A percentile compares a stretch with the other conserved stretches of the same genome.
phyloP scores from a whole-genome alignment of 73 alveolate species.

The Blepharisma stoltei region DNA sequence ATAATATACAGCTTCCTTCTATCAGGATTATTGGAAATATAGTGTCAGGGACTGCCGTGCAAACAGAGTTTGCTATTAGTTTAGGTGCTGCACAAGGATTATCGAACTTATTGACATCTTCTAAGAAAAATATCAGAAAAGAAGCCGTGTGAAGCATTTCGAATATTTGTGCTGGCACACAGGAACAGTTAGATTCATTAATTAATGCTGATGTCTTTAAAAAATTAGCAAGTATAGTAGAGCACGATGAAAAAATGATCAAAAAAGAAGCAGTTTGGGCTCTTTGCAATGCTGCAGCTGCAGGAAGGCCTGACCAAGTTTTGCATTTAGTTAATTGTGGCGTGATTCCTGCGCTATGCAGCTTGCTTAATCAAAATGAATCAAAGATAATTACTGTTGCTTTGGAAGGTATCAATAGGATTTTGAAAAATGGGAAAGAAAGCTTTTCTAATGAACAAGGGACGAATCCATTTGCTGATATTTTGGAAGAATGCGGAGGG shows the following conservation, averaged over 20 bases:
- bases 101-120: conserved; percentile 61
- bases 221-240: conserved; percentile 51
- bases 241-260: conserved; percentile 67
- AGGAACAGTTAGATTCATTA: conserved; percentile 65
- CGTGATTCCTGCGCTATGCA: conserved; percentile 58
- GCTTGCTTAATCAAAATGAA: conserved; percentile 54
- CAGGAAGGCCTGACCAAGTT: conserved; percentile 67
- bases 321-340: conserved; percentile 66
- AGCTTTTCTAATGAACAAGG: conserved; percentile 35
- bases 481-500: conserved; percentile 77
- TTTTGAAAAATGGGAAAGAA: conserved; percentile 67
- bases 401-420: conserved; percentile 79
- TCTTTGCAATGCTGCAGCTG: conserved; percentile 83
- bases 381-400: conserved; percentile 78
- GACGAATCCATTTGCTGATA: conserved; percentile 49
- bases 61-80: conserved; percentile 78
- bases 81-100: conserved; percentile 75
- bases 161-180: conserved; percentile 94
- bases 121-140: conserved; percentile 78
- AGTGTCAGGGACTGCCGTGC: conserved; percentile 81
- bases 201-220: conserved; percentile 57
- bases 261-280: conserved; percentile 93
- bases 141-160: conserved; percentile 93
- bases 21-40: conserved; percentile 94
- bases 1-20: conserved; percentile 67